A percentile compares a stretch with the other conserved stretches of the same genome.
These are phyloP conservation scores for Penicillium pulvis DNA, from an alignment of 495 filamentous ascomycete genomes.

Conservation along the genomic window DNA sequence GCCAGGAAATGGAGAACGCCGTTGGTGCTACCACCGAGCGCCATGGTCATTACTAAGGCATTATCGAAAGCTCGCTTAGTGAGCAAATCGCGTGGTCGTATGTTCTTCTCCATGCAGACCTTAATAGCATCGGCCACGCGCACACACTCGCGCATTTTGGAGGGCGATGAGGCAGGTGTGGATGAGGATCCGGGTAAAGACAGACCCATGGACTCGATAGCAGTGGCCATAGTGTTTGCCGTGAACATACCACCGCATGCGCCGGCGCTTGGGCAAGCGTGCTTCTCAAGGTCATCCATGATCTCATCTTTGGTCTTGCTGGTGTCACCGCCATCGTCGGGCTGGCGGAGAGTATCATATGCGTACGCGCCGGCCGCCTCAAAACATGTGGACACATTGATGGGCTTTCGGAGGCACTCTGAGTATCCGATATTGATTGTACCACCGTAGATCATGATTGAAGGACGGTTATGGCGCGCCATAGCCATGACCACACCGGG, in stretches of 20 bases:
- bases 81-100: slow-evolving; percentile 80
- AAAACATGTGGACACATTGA: slow-evolving; percentile 91
- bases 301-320: slow-evolving; percentile 72
- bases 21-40: slow-evolving; percentile 87
- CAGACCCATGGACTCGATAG: slow-evolving; percentile 94
- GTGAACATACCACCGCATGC: slow-evolving; percentile 99
- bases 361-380: slow-evolving; percentile 87
- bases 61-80: slow-evolving; percentile 90
- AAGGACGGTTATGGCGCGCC: slow-evolving; percentile 89
- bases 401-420: slow-evolving; percentile 69
- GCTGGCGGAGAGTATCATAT: slow-evolving; percentile 67
- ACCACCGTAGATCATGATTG: slow-evolving; percentile 85
- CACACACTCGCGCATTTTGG: slow-evolving; percentile 89
- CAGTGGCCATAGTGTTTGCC: slow-evolving; percentile 96
- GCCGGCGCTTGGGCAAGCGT: slow-evolving; percentile 88
- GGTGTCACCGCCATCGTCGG: slow-evolving; percentile 57
- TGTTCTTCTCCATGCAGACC: slow-evolving; percentile 83
- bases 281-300: slow-evolving; percentile 80
- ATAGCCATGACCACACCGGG: slow-evolving; percentile 83
- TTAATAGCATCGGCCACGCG: slow-evolving; percentile 86
- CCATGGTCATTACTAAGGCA: slow-evolving; percentile 90
- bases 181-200: slow-evolving; percentile 87
- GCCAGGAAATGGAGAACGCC: slow-evolving; percentile 93
- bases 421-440: slow-evolving; percentile 87
- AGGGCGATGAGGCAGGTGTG: slow-evolving; percentile 82